Evolutionary conservation across 2,329 filamentous ascomycete species (phyloP).

Genomic region (Fusarium sp.): DNA sequence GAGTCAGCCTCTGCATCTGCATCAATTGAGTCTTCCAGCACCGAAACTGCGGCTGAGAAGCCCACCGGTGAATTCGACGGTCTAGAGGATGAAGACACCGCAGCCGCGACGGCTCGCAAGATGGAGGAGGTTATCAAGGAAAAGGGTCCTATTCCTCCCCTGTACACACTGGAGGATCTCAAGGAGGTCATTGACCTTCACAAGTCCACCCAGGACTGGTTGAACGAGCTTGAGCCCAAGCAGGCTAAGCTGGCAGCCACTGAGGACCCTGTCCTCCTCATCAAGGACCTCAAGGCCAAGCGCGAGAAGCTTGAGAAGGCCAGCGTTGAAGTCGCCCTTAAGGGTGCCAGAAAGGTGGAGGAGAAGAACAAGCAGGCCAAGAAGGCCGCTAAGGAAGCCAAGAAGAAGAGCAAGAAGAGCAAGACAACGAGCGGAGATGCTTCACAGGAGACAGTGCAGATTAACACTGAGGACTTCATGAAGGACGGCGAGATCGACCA

Average conservation of each 20-base stretch:
- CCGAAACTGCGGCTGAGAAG: conserved; percentile 62
- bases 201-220: conserved; percentile 78
- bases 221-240: conserved; percentile 77
- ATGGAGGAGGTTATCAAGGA: conserved; percentile 63
- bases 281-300: conserved; percentile 79
- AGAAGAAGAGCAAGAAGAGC: conserved; percentile 60
- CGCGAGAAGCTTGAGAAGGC: conserved; percentile 80
- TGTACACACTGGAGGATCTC: conserved; percentile 83
- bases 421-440: conserved; percentile 56
- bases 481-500: conserved; percentile 52
- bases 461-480: conserved; percentile 64
- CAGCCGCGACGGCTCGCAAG: conserved; percentile 57
- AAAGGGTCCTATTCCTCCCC: conserved; percentile 70
- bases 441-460: conserved; percentile 59
- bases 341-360: conserved; percentile 72
- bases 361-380: conserved; percentile 63
- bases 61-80: conserved; percentile 75
- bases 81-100: conserved; percentile 79
- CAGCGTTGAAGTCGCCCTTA: conserved; percentile 79
- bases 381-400: conserved; percentile 62
- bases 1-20: conserved; percentile 65
- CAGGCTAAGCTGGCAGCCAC: conserved; percentile 79
- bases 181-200: conserved; percentile 73
- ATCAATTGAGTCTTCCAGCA: conserved; percentile 58
- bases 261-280: conserved; percentile 81